Evolutionary conservation across 805 yeast species (phyloP), one percentile per base, ranked within the genome.

Genomic region (Metschnikowia drakensbergensis): DNA sequence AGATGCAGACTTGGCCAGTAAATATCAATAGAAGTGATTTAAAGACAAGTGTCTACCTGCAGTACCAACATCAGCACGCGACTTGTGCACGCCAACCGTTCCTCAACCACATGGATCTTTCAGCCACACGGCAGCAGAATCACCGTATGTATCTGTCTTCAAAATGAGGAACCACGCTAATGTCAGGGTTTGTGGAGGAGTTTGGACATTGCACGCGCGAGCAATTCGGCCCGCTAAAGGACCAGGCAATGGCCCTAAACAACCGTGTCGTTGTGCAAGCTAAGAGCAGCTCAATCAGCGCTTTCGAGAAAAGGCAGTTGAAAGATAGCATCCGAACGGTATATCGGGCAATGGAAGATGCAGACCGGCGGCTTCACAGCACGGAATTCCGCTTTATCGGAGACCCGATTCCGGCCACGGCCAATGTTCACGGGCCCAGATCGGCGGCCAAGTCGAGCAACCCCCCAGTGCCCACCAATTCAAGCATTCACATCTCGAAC

Each of bases 1-100:
- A 81, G 95, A 59, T 63, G 67, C 29, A 52, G 38, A n/a, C 23
- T 45, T 28, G 29, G 23, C 9, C n/a, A 31, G 25, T 40, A 40
- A 25, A 17, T n/a, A 25, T 37, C 5, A 11, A 37, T 8, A 37
- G 28, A 4, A 13, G 10, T 10, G 6, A 17, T 17, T 17, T 17
- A 17, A 17, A 17, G 17, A 17, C 17, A 17, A 17, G 9, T 3
- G 36, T n/a, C 22, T 8, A 25, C 13, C 11, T 33, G 9, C 36
- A 33, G 13, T 13, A 17, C 36, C 36, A 33, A 17, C 17, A 13
- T 33, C 30, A 28, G 30, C 9, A 28, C 30, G 30, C 30, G 30
- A 28, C 30, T 6, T 2, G 30, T 28, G 30, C 30, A 28, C 6
- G 30, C 9, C 8, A 28, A 8, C 8, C 9, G 30, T 8, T 8